Conservation (phyloP, 257 asterid genomes). For the Leptodermis oblonga region DNA sequence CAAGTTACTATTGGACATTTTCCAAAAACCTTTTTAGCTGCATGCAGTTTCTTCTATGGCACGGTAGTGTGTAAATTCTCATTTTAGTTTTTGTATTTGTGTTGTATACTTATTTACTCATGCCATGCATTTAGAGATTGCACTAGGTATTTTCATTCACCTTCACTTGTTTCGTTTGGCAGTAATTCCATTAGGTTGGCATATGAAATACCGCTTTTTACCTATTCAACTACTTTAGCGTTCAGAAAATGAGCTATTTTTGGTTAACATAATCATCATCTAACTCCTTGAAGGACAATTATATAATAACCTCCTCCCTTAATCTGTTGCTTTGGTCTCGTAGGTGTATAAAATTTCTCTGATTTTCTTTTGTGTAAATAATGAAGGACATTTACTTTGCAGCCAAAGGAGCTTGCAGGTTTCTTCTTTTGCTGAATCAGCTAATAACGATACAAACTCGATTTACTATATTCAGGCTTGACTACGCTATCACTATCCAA, state of each 20-base stretch:
- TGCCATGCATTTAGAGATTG: neutral
- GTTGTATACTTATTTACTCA: neutral
- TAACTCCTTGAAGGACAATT: neutral
- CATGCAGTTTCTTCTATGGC: neutral
- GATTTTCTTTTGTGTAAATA: neutral
- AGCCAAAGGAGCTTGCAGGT: constrained; percentile 92
- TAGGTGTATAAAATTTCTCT: neutral
- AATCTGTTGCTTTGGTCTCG: neutral
- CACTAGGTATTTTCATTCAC: neutral
- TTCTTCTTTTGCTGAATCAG: constrained; percentile 77
- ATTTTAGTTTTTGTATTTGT: neutral
- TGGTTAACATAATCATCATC: neutral
- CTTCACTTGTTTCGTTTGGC: neutral
- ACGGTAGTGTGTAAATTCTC: neutral
- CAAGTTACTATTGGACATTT: neutral
- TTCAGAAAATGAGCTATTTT: neutral
- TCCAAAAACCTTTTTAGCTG: neutral
- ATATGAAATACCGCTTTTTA: neutral
- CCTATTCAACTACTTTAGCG: neutral
- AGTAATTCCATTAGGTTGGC: neutral
- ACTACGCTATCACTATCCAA: too few relatives aligned
- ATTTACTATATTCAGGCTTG: too few relatives aligned
- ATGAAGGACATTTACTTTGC: constrained; percentile 24
- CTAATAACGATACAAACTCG: too few relatives aligned
- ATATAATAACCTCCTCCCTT: neutral